Evolutionary conservation across 1,139 yeast species (phyloP), one percentile per base, ranked within the genome.

Genomic region (Debaryomyces udenii): DNA sequence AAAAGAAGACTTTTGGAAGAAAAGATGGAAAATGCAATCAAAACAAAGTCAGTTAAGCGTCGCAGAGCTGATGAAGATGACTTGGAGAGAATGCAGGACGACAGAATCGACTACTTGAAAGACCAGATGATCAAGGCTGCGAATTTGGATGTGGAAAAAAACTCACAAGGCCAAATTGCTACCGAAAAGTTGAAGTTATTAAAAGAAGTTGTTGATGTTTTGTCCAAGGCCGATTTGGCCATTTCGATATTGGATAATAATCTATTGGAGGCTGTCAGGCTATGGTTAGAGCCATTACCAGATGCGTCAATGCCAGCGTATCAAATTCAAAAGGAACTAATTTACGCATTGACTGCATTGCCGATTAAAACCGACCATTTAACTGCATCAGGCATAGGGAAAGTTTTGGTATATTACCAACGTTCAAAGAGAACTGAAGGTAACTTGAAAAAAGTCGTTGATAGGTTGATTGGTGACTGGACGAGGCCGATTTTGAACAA

Each of bases 201-300:
- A 55, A 86, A 86, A 27, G 86, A 83, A 53, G 99, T 93, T 15
- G 78, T 78, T 46, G 81, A 79, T 46, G 82, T 88, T 5, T 69
- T 94, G 54, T 75, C 89, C 30, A 86, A 90, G 66, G 90, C 91
- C 2, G 88, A 85, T 61, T 73, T 90, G 55, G 89, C 96, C 26
- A 96, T 91, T 57, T 86, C 96, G 11, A 88, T 94, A 42, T 76
- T 94, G 56, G 99, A 94, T 68, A 94, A 93, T 62, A 94, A 94
- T 63, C 68, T 94, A 55, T 74, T 94, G 50, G 97, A 93, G 56
- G 94, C 96, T 38, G 93, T 94, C 29, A 78, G 98, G 53, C 83
- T 89, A 61, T 94, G 99, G 99, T 75, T 94, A 45, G 99, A 94
- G 62, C 99, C 99, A 31, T 75, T 94, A 52, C 99, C 99, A 1